Conservation (phyloP, 2,329 filamentous ascomycete genomes). For the Tolypocladium album region DNA sequence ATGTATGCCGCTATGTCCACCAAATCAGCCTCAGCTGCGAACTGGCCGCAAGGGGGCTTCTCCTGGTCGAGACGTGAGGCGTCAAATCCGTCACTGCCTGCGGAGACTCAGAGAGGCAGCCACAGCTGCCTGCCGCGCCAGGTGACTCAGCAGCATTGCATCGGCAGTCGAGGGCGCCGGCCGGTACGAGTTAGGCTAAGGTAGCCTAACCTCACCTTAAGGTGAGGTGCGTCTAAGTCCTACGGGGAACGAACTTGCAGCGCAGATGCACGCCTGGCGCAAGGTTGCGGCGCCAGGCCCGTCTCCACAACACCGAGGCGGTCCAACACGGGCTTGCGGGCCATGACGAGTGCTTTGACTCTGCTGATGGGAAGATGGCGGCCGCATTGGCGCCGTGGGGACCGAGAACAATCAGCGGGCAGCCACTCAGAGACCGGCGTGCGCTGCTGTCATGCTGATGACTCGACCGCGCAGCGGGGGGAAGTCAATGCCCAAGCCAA, state of each 20-base stretch:
- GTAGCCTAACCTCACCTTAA: too few relatives aligned
- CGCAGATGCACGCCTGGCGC: too few relatives aligned
- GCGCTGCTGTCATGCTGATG: not conserved
- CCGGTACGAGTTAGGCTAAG: too few relatives aligned
- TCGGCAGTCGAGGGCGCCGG: not conserved
- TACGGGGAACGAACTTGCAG: not conserved
- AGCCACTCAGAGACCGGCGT: not conserved
- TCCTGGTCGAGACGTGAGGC: not conserved
- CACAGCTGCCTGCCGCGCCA: not conserved
- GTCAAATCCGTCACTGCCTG: not conserved
- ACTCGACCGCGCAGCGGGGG: not conserved
- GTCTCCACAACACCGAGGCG: not conserved
- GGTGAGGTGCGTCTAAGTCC: not conserved
- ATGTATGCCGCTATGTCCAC: not conserved
- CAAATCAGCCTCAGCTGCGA: not conserved
- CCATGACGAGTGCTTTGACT: not conserved
- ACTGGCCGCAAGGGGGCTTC: not conserved
- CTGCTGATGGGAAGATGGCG: not conserved
- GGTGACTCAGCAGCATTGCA: not conserved
- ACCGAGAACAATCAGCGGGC: not conserved
- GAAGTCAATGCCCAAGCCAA: not conserved
- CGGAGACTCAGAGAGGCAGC: not conserved
- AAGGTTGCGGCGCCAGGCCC: too few relatives aligned
- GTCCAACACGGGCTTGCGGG: not conserved
- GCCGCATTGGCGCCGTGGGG: not conserved